A percentile compares a stretch with the other conserved stretches of the same genome.
Conservation (phyloP, 768 basidiomycete genomes). For the Paxillus ammoniavirescens region DNA sequence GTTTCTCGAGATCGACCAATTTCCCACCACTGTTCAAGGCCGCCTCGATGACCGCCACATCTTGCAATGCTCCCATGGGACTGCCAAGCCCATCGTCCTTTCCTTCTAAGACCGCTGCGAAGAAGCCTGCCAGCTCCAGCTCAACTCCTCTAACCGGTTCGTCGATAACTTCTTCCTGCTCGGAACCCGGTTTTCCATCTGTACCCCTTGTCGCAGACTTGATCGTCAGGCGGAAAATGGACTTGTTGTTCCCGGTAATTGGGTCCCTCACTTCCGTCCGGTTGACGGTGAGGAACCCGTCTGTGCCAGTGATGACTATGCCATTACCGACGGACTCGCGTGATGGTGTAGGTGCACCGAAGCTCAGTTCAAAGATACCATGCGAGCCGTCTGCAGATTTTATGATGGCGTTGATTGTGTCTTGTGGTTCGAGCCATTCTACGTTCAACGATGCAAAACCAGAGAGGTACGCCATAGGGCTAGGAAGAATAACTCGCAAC, state of each 20-base stretch:
- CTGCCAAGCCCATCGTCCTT: conserved; percentile 56
- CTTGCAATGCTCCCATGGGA: conserved; percentile 61
- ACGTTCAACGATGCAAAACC: conserved; percentile 68
- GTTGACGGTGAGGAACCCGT: conserved; percentile 57
- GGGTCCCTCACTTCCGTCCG: conserved; percentile 26
- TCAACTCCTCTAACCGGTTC: conserved; percentile 51
- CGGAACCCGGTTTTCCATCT: conserved; percentile 22
- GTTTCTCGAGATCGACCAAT: conserved; percentile 52
- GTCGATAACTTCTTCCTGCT: conserved; percentile 48
- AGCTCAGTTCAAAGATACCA: conserved; percentile 64
- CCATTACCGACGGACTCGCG: conserved; percentile 30
- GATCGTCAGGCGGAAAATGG: conserved; percentile 38
- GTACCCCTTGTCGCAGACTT: conserved; percentile 27
- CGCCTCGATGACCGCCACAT: conserved; percentile 81
- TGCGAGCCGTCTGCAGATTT: conserved; percentile 48
- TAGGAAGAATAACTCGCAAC: conserved; percentile 58
- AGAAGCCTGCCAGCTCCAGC: conserved; percentile 58
- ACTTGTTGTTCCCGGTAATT: conserved; percentile 21
- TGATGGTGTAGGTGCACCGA: conserved; percentile 50
- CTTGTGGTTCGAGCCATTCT: conserved; percentile 71
- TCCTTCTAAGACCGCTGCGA: conserved; percentile 46
- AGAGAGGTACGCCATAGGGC: conserved; percentile 51
- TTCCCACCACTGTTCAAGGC: conserved; percentile 64
- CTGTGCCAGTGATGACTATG: conserved; percentile 56
- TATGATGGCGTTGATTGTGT: conserved; percentile 66